Evolutionary conservation across 768 basidiomycete species (phyloP).

Genomic region (Hygrophorus pudorinus): DNA sequence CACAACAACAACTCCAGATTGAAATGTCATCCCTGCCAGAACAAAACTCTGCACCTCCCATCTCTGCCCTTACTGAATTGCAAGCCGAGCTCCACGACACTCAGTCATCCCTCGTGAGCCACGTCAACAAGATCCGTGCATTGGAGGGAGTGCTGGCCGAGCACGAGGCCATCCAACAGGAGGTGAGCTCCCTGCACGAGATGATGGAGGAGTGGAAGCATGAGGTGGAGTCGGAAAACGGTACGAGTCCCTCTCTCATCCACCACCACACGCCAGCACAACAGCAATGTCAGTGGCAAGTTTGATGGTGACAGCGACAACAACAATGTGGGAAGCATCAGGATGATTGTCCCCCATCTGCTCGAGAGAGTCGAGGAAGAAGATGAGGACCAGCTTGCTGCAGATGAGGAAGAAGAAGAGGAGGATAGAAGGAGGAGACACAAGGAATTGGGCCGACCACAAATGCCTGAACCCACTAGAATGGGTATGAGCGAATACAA

Average conservation of each 20-base stretch:
- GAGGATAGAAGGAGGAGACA: slow-evolving; percentile 43
- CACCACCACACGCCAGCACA: too few species aligned
- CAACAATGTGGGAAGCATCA: slow-evolving; percentile 66
- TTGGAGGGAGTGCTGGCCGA: too few species aligned
- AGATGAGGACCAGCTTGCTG: too few species aligned
- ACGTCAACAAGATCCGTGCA: too few species aligned
- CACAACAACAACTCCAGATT: slow-evolving; percentile 19
- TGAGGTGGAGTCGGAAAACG: background rate
- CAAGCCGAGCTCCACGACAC: slow-evolving; percentile 82
- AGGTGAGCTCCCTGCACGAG: slow-evolving; percentile 63
- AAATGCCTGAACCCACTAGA: slow-evolving; percentile 71
- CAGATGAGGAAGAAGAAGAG: too few species aligned
- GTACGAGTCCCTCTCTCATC: too few species aligned
- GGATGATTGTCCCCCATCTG: too few species aligned
- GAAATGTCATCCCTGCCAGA: slow-evolving; percentile 14
- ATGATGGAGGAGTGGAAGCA: slow-evolving; percentile 41
- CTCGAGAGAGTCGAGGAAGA: too few species aligned
- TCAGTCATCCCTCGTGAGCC: slow-evolving; percentile 61
- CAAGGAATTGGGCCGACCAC: slow-evolving; percentile 58
- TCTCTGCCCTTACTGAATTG: slow-evolving; percentile 42
- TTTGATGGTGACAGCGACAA: slow-evolving; percentile 36
- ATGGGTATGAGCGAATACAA: too few species aligned
- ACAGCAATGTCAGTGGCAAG: too few species aligned
- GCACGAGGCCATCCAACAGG: too few species aligned
- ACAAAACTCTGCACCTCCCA: slow-evolving; percentile 14